These are phyloP conservation scores for Apiosordaria backusii DNA, from an alignment of 495 filamentous ascomycete genomes.

Conservation along the genomic window DNA sequence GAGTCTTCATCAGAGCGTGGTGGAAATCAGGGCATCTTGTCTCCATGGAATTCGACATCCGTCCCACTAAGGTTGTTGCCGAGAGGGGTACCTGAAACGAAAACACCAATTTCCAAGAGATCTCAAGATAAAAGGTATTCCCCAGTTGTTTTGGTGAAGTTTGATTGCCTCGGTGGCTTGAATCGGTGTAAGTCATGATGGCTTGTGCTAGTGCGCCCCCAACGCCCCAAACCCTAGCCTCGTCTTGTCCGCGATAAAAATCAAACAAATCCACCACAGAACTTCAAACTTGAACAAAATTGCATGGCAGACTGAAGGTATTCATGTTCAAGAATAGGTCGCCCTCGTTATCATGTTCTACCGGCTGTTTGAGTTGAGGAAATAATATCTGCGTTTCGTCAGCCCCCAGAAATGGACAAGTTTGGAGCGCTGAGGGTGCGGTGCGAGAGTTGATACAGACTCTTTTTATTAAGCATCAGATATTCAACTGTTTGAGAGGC, in stretches of 20 bases:
- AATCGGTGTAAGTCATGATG: not conserved
- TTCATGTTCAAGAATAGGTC: not conserved
- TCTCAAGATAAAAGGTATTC: not conserved
- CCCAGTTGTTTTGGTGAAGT: not conserved
- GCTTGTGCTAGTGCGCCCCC: not conserved
- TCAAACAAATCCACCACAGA: conserved; percentile 8
- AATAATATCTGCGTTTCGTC: not conserved
- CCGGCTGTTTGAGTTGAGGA: not conserved
- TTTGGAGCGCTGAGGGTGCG: too few species aligned
- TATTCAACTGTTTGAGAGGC: too few species aligned
- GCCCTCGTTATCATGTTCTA: not conserved
- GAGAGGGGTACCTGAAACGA: not conserved
- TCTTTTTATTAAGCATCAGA: too few species aligned
- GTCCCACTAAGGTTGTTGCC: not conserved
- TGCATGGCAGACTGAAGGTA: not conserved
- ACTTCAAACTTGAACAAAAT: not conserved
- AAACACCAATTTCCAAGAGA: not conserved
- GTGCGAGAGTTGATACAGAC: too few species aligned
- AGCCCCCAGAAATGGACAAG: too few species aligned
- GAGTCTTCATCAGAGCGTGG: not conserved
- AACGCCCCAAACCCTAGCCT: not conserved
- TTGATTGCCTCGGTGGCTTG: not conserved
- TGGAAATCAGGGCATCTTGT: not conserved
- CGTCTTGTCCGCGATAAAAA: not conserved
- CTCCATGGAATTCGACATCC: not conserved